Evolutionary conservation across 495 filamentous ascomycete species (phyloP), one percentile per base, ranked within the genome.

Genomic region (Hypomontagnella monticulosa): DNA sequence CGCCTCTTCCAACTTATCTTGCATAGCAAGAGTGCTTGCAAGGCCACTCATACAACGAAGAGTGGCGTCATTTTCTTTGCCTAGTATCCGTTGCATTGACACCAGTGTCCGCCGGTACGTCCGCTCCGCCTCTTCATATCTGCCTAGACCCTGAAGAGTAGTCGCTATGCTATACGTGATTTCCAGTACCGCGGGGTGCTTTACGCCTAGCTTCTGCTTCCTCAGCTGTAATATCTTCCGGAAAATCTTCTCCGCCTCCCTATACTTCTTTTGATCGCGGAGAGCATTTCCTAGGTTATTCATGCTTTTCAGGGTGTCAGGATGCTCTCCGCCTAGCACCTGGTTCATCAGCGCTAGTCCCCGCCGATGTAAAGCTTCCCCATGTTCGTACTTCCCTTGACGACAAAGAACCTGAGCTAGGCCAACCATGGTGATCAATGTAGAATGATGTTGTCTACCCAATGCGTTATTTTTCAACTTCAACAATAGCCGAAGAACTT

Each of bases 181-280:
- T n/a, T n/a, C n/a, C n/a, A n/a, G n/a, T n/a, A n/a, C n/a, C n/a
- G n/a, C n/a, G 16, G 50, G 58, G 56, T 70, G 41, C 46, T 65
- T 42, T 66, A 49, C 49, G 11, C 53, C 57, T 30, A 63, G 30
- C 19, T 60, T 36, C 44, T 57, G 44, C 34, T 59, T 30, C 11
- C 11, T 55, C 14, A 47, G 14, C 33, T 64, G 20, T 12, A 69
- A 38, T 16, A 27, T 20, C 38, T 70, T 12, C 33, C 43, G 66
- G 34, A 66, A 23, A 20, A 70, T 61, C 50, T 47, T 36, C 51
- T 65, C 44, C 15, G 58, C 53, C 41, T 73, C 62, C 14, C 67
- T 41, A 20, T 62, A 63, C 33, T 66, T 61, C 40, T 53, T 64
- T 16, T 59, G 49, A 11, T 38, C 18, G 4, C 38, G 4, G 57